phyloP scores from a whole-genome alignment of 305 asterid species.

The Fraxinus angustifolia region DNA sequence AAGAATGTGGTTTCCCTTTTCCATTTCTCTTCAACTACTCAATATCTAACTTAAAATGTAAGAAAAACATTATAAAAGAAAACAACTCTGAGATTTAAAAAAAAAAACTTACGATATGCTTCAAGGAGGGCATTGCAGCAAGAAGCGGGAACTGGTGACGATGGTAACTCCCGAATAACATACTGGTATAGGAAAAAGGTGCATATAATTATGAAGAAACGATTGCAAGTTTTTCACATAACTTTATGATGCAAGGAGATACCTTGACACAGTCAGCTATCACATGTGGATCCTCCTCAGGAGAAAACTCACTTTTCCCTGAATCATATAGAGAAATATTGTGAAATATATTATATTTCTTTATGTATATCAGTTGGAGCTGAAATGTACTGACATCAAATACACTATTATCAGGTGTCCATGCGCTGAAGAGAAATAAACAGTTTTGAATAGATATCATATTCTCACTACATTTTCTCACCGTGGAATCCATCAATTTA shows the following conservation, averaged over 20 bases:
- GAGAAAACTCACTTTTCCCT: constrained; percentile 81
- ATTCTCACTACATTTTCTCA: neutral
- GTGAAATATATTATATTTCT: constrained; percentile 19
- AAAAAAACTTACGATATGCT: constrained; percentile 69
- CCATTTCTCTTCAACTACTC: neutral
- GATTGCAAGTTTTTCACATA: constrained; percentile 10
- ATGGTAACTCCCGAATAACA: constrained; percentile 94
- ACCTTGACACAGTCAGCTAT: constrained; percentile 98
- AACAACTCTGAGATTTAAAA: neutral
- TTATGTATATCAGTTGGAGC: constrained; percentile 4
- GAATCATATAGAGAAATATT: constrained; percentile 25
- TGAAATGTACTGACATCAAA: constrained; percentile 11
- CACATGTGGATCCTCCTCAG: constrained; percentile 93
- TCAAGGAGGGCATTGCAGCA: constrained; percentile 99
- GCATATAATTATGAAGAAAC: constrained; percentile 9
- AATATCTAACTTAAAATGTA: constrained; percentile 13
- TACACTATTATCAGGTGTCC: neutral
- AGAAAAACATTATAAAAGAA: neutral
- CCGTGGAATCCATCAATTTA: neutral
- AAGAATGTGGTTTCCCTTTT: constrained; percentile 2
- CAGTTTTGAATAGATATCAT: neutral
- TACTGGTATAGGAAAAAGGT: constrained; percentile 52
- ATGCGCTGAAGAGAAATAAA: constrained; percentile 7
- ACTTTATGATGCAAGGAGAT: constrained; percentile 31
- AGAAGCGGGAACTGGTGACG: constrained; percentile 99